phyloP scores from a whole-genome alignment of 768 basidiomycete genomes.

The Hypsizygus marmoreus region DNA sequence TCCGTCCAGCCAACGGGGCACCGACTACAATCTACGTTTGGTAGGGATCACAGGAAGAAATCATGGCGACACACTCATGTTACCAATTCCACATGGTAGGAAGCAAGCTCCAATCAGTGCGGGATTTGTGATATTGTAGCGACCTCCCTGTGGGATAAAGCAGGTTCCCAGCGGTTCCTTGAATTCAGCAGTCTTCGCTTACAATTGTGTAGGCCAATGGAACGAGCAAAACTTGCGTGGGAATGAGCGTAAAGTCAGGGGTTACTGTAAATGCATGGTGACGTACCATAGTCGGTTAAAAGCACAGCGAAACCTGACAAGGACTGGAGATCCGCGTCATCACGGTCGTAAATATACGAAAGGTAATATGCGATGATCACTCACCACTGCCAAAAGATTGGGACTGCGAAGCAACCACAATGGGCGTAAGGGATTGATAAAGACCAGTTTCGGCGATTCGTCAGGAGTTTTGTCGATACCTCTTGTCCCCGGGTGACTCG shows the following conservation, averaged over 20 bases:
- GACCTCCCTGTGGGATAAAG: constrained; percentile 44
- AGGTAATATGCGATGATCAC: constrained; percentile 20
- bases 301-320: constrained; percentile 31
- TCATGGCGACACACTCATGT: constrained; percentile 45
- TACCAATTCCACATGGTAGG: constrained; percentile 60
- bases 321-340: constrained; percentile 20
- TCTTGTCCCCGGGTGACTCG: constrained; percentile 58
- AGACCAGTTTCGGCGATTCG: constrained; percentile 33
- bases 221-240: constrained; percentile 47
- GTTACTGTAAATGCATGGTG: neutral
- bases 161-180: neutral
- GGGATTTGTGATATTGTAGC: constrained; percentile 57
- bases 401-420: constrained; percentile 58
- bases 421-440: constrained; percentile 61
- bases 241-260: constrained; percentile 27
- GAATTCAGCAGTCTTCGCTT: constrained; percentile 21
- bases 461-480: constrained; percentile 50
- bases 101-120: constrained; percentile 62
- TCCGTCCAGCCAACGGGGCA: constrained; percentile 55
- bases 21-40: constrained; percentile 45
- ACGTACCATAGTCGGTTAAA: constrained; percentile 44
- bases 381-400: constrained; percentile 55
- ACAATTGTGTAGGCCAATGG: constrained; percentile 73
- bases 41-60: neutral
- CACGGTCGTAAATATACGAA: neutral